A percentile compares a stretch with the other conserved stretches of the same genome.
phyloP scores from a whole-genome alignment of 176 grass and related monocot genomes.

The Musa acuminata region DNA sequence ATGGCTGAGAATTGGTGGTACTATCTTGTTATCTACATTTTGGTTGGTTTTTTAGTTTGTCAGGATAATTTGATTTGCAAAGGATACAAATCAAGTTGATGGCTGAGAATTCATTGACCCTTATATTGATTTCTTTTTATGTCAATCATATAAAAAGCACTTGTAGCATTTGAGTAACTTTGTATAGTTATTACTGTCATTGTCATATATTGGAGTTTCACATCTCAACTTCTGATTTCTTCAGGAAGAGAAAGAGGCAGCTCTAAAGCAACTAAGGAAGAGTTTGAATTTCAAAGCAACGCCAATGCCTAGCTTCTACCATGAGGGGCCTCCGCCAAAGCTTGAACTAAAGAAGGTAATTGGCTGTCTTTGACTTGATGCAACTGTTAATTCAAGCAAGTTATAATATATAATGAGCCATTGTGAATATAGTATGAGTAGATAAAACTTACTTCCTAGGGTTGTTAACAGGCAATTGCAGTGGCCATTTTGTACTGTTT shows the following conservation, averaged over 20 bases:
- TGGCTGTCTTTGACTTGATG: not conserved
- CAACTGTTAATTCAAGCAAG: not conserved
- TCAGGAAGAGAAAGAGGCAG: conserved; percentile 82
- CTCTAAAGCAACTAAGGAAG: conserved; percentile 84
- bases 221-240: not conserved
- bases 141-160: no score
- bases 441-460: not conserved
- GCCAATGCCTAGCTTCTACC: conserved; percentile 93
- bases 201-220: not conserved
- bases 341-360: conserved; percentile 88
- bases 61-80: no score
- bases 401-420: not conserved
- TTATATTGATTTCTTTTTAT: no score
- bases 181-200: no score
- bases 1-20: no score
- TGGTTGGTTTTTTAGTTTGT: no score
- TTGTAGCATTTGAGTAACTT: no score
- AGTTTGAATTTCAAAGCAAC: conserved; percentile 68
- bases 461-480: not conserved
- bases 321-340: conserved; percentile 83
- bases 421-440: not conserved
- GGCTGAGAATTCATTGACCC: no score
- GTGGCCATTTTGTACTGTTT: not conserved
- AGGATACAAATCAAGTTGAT: no score
- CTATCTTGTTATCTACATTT: no score